These are phyloP conservation scores for Hypholoma fasciculare DNA, from an alignment of 768 basidiomycete species.

Conservation along the genomic window DNA sequence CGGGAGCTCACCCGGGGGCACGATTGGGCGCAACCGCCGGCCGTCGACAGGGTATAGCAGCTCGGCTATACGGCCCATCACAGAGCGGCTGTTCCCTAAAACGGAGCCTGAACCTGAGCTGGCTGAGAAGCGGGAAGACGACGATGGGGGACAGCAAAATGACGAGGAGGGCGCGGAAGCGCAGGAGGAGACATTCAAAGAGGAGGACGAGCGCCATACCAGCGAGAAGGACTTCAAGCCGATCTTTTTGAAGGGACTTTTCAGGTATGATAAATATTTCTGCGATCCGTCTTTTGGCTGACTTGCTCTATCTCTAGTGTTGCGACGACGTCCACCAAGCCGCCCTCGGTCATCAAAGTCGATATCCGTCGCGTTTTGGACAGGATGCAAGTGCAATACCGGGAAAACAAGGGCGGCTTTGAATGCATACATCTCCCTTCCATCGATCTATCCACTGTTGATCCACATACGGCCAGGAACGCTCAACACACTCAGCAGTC, in stretches of 20 bases:
- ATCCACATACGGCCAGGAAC: not conserved
- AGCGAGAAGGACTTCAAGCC: constrained; percentile 85
- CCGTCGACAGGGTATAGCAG: constrained; percentile 68
- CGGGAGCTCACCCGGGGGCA: constrained; percentile 41
- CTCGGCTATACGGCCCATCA: constrained; percentile 30
- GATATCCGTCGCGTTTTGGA: constrained; percentile 89
- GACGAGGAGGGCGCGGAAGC: constrained; percentile 30
- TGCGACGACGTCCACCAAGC: constrained; percentile 91
- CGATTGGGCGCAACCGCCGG: constrained; percentile 66
- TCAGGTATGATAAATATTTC: constrained; percentile 58
- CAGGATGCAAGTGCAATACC: constrained; percentile 93
- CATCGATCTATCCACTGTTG: constrained; percentile 77
- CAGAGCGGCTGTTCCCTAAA: constrained; percentile 48
- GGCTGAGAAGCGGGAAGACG: constrained; percentile 45
- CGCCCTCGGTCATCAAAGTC: constrained; percentile 74
- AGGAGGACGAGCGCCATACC: constrained; percentile 50
- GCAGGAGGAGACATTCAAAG: constrained; percentile 44
- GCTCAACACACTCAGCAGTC: constrained; percentile 34
- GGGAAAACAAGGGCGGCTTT: constrained; percentile 87
- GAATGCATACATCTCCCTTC: constrained; percentile 96
- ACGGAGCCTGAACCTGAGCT: constrained; percentile 46
- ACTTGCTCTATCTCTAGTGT: constrained; percentile 51
- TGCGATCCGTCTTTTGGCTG: not conserved
- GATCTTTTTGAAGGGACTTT: constrained; percentile 92
- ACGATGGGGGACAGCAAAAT: constrained; percentile 27